Evolutionary conservation across 768 basidiomycete genomes (phyloP), one percentile per base, ranked within the genome.

Genomic region (Calocybe cyanea): DNA sequence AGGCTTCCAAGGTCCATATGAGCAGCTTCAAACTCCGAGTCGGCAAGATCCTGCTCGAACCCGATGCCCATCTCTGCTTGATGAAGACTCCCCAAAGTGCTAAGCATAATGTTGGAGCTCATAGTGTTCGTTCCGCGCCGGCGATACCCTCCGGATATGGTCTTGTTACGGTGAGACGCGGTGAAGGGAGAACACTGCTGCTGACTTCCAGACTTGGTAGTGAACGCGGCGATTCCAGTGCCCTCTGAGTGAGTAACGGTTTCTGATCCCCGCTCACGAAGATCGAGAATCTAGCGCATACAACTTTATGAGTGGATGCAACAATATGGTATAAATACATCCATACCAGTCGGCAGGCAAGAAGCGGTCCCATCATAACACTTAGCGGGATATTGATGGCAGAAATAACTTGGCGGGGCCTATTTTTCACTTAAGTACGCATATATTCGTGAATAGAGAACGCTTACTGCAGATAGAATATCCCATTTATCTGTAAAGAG

Each of bases 331-430:
- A 24, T 20, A 17, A 19, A 32, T 34, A 14, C 14, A 32, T 25
- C 49, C 76, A 50, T 53, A 85, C 84, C 31, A 91, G 73, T 48
- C 87, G 82, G 60, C 87, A 89, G 4, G 87, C 87, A 36, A 91
- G 76, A 28, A 91, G 66, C 18, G 87, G 86, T 14, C 80, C 83
- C 57, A 91, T 73, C 86, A 90, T 88, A 14, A 90, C 85, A 56
- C 87, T 88, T 54, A 90, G 69, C 8, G 87, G 87, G 54, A 90
- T 90, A 55, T 87, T 87, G 58, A 90, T 82, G 14, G 87, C 87
- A 18, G 87, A 88, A 52, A 89, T 87, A 17, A 78, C 83, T 63
- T 87, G 86, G 46, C 83, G 85, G 40, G 86, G 87, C 69, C 86
- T 89, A 51, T 18, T 33, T 37, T 33, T 23, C 37, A 30, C n/a